A percentile compares a stretch with the other conserved stretches of the same genome.
Evolutionary conservation across 2,329 filamentous ascomycete species (phyloP).

Genomic region (Fusarium sp.): DNA sequence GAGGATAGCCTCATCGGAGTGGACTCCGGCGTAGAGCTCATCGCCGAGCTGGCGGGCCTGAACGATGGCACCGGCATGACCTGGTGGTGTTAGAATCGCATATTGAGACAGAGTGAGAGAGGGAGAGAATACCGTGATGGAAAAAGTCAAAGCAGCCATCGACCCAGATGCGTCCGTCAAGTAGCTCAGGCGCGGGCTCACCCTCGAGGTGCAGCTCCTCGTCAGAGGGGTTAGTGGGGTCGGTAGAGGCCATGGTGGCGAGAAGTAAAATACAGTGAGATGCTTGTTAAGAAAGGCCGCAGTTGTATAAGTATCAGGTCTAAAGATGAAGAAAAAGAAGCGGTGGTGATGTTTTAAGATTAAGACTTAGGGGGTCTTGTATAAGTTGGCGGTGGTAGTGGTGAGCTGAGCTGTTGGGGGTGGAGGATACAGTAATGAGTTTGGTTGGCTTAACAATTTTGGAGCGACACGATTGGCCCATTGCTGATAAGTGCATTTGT

Average conservation of each 20-base stretch:
- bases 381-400: background rate
- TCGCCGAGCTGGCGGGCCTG: constrained; percentile 92
- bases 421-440: constrained; percentile 9
- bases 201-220: constrained; percentile 51
- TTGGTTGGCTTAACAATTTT: constrained; percentile 32
- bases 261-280: background rate
- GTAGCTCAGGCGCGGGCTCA: constrained; percentile 64
- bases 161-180: constrained; percentile 88
- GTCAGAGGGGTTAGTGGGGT: constrained; percentile 41
- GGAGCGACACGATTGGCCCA: constrained; percentile 26
- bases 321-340: background rate
- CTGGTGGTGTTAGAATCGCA: constrained; percentile 55
- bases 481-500: constrained; percentile 6
- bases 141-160: constrained; percentile 99
- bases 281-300: background rate
- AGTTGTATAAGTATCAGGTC: background rate
- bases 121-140: constrained; percentile 78
- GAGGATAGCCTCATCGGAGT: constrained; percentile 94
- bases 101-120: rapidly evolving
- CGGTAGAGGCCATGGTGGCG: constrained; percentile 33
- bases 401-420: constrained; percentile 23
- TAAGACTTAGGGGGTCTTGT: constrained; percentile 17
- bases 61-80: constrained; percentile 95
- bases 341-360: constrained; percentile 12
- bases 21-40: constrained; percentile 90